Base-by-base conservation (phyloP, 495 filamentous ascomycete genomes). In the Penicillium lagena region DNA sequence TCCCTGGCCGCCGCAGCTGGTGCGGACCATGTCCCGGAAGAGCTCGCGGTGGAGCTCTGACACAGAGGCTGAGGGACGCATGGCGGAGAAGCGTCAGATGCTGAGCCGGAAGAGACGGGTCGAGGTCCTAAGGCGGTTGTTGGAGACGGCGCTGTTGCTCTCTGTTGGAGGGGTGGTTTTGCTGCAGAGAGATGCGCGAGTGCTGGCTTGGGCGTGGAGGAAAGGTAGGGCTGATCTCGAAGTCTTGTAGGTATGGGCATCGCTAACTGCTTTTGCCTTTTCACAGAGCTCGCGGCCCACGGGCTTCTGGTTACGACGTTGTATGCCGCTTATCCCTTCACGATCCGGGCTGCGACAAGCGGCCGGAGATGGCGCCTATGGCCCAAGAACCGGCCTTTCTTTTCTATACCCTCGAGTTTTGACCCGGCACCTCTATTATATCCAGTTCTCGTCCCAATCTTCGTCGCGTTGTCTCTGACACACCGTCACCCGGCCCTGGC, bases 391-490 rank as follows among this genome's bases (percentile, higher is more conserved):
- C 48, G 59, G 7, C 45, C 55, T 11, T 64, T 60, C 27, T 68
- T 75, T 56, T 78, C 62, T 37, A 68, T 95, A 12, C 87, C 89
- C 1, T 57, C 81, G 10, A 71, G 76, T 22, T 95, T 97, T 60
- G 93, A 98, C 56, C 93, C 89, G 2, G 93, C 93, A 12, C 88
- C 93, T 7, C 67, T 97, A 8, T 70, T 98, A 13, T 98, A 97
- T 55, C 94, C 93, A 2, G 70, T 82, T 1, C 50, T 85, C 0
- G 71, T 95, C 7, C 88, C 93, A 2, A 54, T 93, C 7, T 72
- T 88, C 13, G 83, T 95, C 31, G 83, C 93, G 4, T 61, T 93
- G 6, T 84, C 89, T 12, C 71, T 95, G n/a, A 75, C 80, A 22
- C 70, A 76, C 14, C 67, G 73, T 38, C 70, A 71, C 29, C 52